Conservation (phyloP, 176 grass and related monocot genomes). For the Olyra latifolia region DNA sequence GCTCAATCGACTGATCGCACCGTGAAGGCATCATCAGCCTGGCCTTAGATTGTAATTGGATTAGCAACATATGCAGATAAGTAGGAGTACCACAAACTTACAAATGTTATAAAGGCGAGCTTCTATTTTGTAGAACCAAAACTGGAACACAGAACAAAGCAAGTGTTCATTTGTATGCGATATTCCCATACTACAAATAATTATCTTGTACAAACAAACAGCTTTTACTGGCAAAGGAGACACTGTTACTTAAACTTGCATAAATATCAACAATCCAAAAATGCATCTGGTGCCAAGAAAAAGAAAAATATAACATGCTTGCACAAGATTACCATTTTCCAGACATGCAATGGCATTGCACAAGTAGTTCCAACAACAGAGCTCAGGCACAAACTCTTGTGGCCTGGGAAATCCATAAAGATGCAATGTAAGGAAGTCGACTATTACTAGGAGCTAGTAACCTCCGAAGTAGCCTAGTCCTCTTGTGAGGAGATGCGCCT, state of each 20-base stretch:
- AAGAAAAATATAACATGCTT: neutral
- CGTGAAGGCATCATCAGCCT: neutral
- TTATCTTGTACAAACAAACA: neutral
- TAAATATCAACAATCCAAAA: neutral
- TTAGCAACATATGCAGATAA: neutral
- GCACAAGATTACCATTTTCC: neutral
- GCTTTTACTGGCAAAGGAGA: neutral
- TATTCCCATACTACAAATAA: neutral
- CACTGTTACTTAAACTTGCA: neutral
- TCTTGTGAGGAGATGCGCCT: constrained; percentile 56
- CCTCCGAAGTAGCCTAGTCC: constrained; percentile 5
- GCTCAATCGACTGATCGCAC: neutral
- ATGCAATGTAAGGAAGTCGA: neutral
- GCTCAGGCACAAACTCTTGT: neutral
- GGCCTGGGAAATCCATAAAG: neutral
- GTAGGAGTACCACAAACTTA: neutral
- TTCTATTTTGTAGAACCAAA: neutral
- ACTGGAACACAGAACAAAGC: neutral
- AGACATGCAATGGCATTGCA: neutral
- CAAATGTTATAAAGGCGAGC: neutral
- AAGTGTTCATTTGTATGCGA: neutral
- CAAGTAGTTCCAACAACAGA: neutral
- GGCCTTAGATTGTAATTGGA: neutral
- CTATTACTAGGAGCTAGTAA: neutral
- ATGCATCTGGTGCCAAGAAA: neutral